Base-by-base conservation (phyloP, 2,329 filamentous ascomycete species). In the Curvularia sp. region DNA sequence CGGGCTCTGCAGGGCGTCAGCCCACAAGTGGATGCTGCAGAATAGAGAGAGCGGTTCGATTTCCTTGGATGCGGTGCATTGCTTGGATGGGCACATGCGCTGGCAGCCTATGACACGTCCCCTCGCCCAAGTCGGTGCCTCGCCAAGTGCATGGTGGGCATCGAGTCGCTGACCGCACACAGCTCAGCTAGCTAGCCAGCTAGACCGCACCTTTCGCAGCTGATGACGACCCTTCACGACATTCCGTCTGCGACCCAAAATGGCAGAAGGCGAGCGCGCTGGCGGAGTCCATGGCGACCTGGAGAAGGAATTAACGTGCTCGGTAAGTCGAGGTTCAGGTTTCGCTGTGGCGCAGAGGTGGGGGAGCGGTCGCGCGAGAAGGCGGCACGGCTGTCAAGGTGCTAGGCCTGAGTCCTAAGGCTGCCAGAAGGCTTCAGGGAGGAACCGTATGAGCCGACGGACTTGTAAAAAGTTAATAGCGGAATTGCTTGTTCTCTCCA, bases 281-380 rank as follows among this genome's bases (percentile, higher is more conserved):
- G 81, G 80, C 49, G 73, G 83, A 57, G 75, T 82, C 71, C 73
- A 83, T 53, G 73, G 82, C 70, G 92, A 96, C 78, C 84, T 97
- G 69, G 95, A 97, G 81, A 94, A 89, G 78, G 95, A 99, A 85
- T 83, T 98, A 80, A 93, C 90, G 53, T 98, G 94, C 82, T 96
- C 94, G 75, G 93, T 97, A 85, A 81, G 90, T 86, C 30, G 57
- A 60, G 53, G 47, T 62, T 51, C 51, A 53, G 50, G 49, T 61
- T 63, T 46, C 39, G 56, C 50, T 49, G 58, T 55, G 57, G 48
- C 61, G 56, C 42, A 22, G 31, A 35, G 30, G 48, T 24, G 39
- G 58, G 38, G 31, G 20, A 28, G 44, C n/a, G 12, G 41, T 15
- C 41, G 22, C 12, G 41, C 48, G 30, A 35, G 9, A 35, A 35